Conservation (phyloP, 331 rosid genomes). For the Quercus tomentella region DNA sequence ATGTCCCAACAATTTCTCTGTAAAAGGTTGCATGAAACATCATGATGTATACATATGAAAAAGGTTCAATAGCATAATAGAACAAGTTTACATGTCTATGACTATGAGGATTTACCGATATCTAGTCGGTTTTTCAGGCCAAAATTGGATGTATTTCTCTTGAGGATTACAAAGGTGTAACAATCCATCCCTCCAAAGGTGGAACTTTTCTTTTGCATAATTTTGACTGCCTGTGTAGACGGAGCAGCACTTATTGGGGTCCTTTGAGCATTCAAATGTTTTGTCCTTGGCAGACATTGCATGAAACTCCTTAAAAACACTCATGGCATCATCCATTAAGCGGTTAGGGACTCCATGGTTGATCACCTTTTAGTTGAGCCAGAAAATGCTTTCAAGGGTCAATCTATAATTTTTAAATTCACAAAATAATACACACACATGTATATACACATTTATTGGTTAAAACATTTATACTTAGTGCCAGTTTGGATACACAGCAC, state of each 20-base stretch:
- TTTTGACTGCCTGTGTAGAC: slow-evolving; percentile 56
- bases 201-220: slow-evolving; percentile 28
- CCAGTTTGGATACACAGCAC: too few relatives aligned
- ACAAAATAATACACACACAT: too few relatives aligned
- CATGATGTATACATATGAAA: too few relatives aligned
- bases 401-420: too few relatives aligned
- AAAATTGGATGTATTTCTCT: neutral
- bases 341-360: slow-evolving; percentile 62
- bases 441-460: too few relatives aligned
- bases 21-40: too few relatives aligned
- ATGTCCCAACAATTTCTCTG: too few relatives aligned
- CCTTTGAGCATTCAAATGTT: slow-evolving; percentile 46
- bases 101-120: neutral
- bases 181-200: slow-evolving; percentile 62
- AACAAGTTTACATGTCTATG: too few relatives aligned
- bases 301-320: slow-evolving; percentile 51
- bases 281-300: slow-evolving; percentile 51
- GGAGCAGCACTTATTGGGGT: slow-evolving; percentile 46
- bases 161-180: slow-evolving; percentile 53
- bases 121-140: too few relatives aligned
- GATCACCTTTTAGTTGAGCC: slow-evolving; percentile 35
- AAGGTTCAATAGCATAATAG: too few relatives aligned
- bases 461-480: too few relatives aligned
- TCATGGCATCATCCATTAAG: slow-evolving; percentile 35
- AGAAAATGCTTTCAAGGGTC: too few relatives aligned